phyloP scores from a whole-genome alignment of 306 rosid species.

The Neltuma alba region DNA sequence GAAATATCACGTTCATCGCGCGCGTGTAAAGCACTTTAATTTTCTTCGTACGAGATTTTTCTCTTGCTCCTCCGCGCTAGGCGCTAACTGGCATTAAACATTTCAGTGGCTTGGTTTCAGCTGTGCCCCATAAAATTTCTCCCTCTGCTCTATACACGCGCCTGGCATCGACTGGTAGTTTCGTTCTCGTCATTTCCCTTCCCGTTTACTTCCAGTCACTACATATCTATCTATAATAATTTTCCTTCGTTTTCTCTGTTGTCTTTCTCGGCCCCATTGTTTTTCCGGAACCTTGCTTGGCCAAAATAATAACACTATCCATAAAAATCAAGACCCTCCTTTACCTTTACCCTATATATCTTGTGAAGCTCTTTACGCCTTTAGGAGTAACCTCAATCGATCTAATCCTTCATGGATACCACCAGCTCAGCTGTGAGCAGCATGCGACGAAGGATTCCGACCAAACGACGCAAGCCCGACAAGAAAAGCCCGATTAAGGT shows the following conservation, averaged over 20 bases:
- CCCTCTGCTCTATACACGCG: conserved; percentile 27
- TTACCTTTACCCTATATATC: not conserved
- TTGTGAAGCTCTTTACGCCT: conserved; percentile 3
- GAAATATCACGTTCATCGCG: not conserved
- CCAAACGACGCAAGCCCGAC: conserved; percentile 35
- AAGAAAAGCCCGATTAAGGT: conserved; percentile 56
- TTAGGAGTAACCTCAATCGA: not conserved
- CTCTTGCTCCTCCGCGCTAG: too few relatives aligned
- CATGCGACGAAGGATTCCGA: conserved; percentile 34
- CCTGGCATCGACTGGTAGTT: conserved; percentile 32
- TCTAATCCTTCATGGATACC: conserved; percentile 39
- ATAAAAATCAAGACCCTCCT: not conserved
- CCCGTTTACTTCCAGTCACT: not conserved
- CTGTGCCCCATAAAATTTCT: too few relatives aligned
- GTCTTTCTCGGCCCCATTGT: not conserved
- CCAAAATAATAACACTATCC: not conserved
- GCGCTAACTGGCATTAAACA: too few relatives aligned
- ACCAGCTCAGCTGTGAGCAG: conserved; percentile 30
- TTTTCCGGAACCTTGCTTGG: not conserved
- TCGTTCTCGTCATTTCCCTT: not conserved
- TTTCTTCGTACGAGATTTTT: not conserved
- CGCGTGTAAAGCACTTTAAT: conserved; percentile 29
- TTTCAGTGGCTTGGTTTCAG: too few relatives aligned
- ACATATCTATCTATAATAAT: not conserved
- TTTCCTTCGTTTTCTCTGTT: not conserved